Evolutionary conservation across 495 filamentous ascomycete genomes (phyloP).

Genomic region (Neurospora sp.): DNA sequence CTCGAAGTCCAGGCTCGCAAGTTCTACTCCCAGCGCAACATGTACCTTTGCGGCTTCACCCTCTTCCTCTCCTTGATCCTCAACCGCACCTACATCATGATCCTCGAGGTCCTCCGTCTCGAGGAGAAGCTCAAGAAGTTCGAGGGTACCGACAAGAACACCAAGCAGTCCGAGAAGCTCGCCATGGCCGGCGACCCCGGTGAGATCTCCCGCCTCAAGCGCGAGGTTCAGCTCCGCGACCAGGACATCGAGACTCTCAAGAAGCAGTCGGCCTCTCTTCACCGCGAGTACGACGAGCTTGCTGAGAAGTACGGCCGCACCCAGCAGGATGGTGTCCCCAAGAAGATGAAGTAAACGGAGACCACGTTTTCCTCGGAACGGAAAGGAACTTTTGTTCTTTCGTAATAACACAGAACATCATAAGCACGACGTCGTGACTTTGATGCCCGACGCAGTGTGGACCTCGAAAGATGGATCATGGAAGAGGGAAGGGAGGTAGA

Average conservation of each 20-base stretch:
- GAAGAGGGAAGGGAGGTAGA: background rate
- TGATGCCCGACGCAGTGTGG: background rate
- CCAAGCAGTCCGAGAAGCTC: conserved; percentile 65
- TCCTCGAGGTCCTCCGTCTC: conserved; percentile 84
- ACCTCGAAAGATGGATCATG: background rate
- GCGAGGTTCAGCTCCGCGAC: conserved; percentile 62
- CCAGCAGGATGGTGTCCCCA: conserved; percentile 43
- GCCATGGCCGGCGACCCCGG: conserved; percentile 60
- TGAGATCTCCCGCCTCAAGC: conserved; percentile 49
- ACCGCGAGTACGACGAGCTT: conserved; percentile 70
- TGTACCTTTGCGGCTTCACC: conserved; percentile 99
- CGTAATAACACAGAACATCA: background rate
- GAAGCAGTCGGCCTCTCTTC: conserved; percentile 71
- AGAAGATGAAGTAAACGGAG: conserved; percentile 57
- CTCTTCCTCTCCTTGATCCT: conserved; percentile 98
- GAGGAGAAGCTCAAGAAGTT: conserved; percentile 86
- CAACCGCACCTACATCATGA: conserved; percentile 98
- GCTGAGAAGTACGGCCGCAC: conserved; percentile 63
- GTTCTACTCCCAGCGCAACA: conserved; percentile 99
- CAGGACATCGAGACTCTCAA: conserved; percentile 70
- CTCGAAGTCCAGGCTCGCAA: conserved; percentile 98
- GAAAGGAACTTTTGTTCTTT: background rate
- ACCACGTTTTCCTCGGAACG: background rate
- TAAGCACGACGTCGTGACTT: background rate
- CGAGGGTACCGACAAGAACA: conserved; percentile 63